Percentiles rank a stretch among this genome's conserved stretches.
These are phyloP conservation scores for Epichloe aotearoae DNA, from an alignment of 2,329 filamentous ascomycete species.

Conservation along the genomic window DNA sequence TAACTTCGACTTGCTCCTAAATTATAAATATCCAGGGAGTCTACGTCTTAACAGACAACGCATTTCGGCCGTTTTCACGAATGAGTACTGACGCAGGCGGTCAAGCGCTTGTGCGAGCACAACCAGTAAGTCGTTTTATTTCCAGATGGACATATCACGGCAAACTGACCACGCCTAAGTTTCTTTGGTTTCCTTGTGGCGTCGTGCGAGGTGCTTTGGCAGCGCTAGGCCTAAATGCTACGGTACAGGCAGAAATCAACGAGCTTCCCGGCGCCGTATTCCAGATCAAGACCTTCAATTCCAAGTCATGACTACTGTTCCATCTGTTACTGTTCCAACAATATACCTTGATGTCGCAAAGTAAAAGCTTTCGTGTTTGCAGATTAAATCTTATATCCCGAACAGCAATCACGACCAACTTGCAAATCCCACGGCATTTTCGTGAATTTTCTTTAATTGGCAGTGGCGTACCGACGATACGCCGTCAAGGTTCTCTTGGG, in stretches of 20 bases:
- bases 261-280: conserved; percentile 85
- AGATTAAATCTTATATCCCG: not conserved
- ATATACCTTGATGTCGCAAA: not conserved
- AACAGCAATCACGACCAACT: no score
- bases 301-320: conserved; percentile 39
- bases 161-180: conserved; percentile 41
- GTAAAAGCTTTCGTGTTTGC: not conserved
- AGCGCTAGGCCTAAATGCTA: conserved; percentile 82
- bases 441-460: not conserved
- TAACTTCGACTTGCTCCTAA: not conserved
- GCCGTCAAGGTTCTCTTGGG: not conserved
- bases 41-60: conserved; percentile 88
- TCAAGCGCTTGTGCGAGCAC: conserved; percentile 60
- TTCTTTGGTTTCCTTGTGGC: conserved; percentile 90
- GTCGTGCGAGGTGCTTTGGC: conserved; percentile 83
- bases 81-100: conserved; percentile 76
- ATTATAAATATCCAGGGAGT: conserved; percentile 49
- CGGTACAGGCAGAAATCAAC: conserved; percentile 77
- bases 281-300: conserved; percentile 76
- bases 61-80: conserved; percentile 74
- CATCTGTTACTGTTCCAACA: not conserved
- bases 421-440: not conserved
- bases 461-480: not conserved
- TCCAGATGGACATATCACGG: not conserved
- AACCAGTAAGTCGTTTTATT: conserved; percentile 48